phyloP scores from a whole-genome alignment of 768 basidiomycete genomes.

The Boletus rubropictus region DNA sequence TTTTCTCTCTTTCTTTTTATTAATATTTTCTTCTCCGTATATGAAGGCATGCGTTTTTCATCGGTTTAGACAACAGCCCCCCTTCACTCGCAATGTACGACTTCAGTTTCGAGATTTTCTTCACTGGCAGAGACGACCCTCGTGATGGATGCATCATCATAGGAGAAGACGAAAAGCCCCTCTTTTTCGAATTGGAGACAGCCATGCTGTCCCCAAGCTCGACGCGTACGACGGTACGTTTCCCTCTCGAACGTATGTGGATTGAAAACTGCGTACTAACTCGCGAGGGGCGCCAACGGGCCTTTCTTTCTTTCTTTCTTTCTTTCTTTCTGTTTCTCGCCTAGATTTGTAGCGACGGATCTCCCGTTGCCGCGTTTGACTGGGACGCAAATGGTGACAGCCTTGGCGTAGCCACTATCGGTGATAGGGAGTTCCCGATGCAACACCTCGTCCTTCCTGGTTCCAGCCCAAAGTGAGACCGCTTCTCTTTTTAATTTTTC shows the following conservation, averaged over 20 bases:
- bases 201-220: slow-evolving; percentile 21
- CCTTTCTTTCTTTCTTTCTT: not conserved
- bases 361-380: slow-evolving; percentile 49
- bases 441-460: slow-evolving; percentile 54
- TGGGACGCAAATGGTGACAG: slow-evolving; percentile 32
- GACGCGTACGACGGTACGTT: slow-evolving; percentile 27
- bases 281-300: too few species aligned
- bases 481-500: not conserved
- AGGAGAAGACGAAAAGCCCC: slow-evolving; percentile 51
- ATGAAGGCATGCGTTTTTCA: slow-evolving; percentile 22
- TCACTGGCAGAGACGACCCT: slow-evolving; percentile 66
- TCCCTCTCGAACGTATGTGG: not conserved
- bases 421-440: slow-evolving; percentile 53
- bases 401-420: slow-evolving; percentile 46
- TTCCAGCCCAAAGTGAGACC: slow-evolving; percentile 41
- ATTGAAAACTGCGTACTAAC: not conserved
- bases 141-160: slow-evolving; percentile 60
- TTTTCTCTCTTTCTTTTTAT: not conserved
- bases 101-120: slow-evolving; percentile 54
- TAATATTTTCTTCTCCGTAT: slow-evolving; percentile 15
- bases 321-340: not conserved
- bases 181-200: slow-evolving; percentile 68
- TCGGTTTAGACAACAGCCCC: slow-evolving; percentile 2
- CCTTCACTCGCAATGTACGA: slow-evolving; percentile 23
- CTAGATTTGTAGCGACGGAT: slow-evolving; percentile 40